Evolutionary conservation across 768 basidiomycete genomes (phyloP).

Genomic region (Collybiopsis confluens): DNA sequence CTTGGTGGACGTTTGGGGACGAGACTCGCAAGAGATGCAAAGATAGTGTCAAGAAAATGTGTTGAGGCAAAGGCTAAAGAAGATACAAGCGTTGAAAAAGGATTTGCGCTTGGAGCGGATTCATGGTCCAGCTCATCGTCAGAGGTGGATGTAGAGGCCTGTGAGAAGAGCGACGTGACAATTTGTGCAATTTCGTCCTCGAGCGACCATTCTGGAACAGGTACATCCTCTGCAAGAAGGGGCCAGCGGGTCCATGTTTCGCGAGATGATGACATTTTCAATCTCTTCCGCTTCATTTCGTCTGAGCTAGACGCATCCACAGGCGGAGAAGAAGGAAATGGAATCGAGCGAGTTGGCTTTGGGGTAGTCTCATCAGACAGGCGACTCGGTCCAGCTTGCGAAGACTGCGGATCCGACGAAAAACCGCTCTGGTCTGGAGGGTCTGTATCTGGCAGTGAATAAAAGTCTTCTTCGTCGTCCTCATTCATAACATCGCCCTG

Average conservation of each 20-base stretch:
- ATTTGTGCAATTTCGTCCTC: slow-evolving; percentile 62
- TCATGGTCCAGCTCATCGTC: slow-evolving; percentile 10
- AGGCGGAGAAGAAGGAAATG: slow-evolving; percentile 6
- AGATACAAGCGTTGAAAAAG: slow-evolving; percentile 23
- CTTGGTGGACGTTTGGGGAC: slow-evolving; percentile 52
- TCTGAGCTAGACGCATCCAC: not conserved
- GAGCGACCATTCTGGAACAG: slow-evolving; percentile 64
- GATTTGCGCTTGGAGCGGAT: slow-evolving; percentile 18
- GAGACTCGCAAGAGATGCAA: slow-evolving; percentile 53
- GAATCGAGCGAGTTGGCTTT: slow-evolving; percentile 21
- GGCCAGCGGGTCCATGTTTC: slow-evolving; percentile 78
- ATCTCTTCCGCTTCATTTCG: not conserved
- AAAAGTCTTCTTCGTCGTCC: slow-evolving; percentile 5
- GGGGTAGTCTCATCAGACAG: slow-evolving; percentile 6
- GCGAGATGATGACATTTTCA: slow-evolving; percentile 8
- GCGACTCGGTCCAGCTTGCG: not conserved
- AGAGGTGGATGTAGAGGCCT: not conserved
- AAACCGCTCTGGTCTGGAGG: slow-evolving; percentile 3
- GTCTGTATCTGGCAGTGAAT: no score
- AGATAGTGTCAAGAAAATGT: slow-evolving; percentile 43
- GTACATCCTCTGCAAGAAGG: slow-evolving; percentile 54
- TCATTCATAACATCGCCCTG: slow-evolving; percentile 15
- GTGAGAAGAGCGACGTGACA: slow-evolving; percentile 17
- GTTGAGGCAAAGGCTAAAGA: slow-evolving; percentile 41
- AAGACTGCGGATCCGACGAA: not conserved